Conservation (phyloP, 2,329 filamentous ascomycete species). For the Alternaria sp. region DNA sequence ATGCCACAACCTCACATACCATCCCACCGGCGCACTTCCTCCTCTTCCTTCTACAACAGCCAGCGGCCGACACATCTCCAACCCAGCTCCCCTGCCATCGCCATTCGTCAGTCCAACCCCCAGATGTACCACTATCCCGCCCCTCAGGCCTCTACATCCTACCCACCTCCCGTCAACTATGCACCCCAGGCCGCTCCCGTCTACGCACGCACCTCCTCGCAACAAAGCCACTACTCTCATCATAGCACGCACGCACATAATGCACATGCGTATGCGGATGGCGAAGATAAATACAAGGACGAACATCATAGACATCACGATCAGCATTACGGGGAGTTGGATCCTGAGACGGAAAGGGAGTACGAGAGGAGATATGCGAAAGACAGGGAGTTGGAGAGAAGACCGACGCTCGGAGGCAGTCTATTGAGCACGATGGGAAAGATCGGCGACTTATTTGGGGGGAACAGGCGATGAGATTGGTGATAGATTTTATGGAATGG, state of each 20-base stretch:
- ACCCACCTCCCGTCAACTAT: constrained; percentile 11
- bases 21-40: constrained; percentile 14
- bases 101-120: constrained; percentile 10
- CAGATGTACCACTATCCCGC: not conserved
- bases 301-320: constrained; percentile 1
- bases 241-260: constrained; percentile 10
- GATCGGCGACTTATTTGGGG: constrained; percentile 19
- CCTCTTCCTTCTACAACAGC: constrained; percentile 6
- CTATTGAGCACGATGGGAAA: constrained; percentile 27
- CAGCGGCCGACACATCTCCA: constrained; percentile 5
- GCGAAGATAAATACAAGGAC: constrained; percentile 13
- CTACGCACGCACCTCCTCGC: constrained; percentile 13
- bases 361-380: constrained; percentile 27
- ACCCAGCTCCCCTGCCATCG: constrained; percentile 4
- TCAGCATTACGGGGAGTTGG: constrained; percentile 17
- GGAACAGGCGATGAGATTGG: constrained; percentile 11
- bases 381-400: constrained; percentile 28
- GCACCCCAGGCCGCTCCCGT: not conserved
- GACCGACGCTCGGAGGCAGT: constrained; percentile 42
- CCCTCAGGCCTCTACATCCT: not conserved
- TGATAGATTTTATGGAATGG: not conserved
- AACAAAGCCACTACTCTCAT: constrained; percentile 11
- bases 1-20: constrained; percentile 3
- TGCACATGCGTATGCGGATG: constrained; percentile 15
- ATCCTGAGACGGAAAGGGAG: constrained; percentile 21